Evolutionary conservation across 768 basidiomycete species (phyloP).

Genomic region (Pleurotus giganteus): DNA sequence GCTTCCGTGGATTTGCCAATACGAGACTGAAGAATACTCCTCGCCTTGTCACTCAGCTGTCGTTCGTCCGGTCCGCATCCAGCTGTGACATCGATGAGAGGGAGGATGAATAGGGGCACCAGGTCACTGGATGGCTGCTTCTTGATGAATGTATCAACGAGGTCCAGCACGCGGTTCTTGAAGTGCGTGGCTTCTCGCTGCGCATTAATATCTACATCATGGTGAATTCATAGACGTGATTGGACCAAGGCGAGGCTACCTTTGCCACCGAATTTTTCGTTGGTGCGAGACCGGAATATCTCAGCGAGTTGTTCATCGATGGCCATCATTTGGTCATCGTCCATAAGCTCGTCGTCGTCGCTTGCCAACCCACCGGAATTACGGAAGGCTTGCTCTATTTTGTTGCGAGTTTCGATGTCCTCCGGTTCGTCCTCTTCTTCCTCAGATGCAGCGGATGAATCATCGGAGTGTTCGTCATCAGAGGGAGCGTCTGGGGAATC

Average conservation of each 20-base stretch:
- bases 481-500: constrained; percentile 33
- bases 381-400: constrained; percentile 62
- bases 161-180: constrained; percentile 93
- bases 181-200: constrained; percentile 93
- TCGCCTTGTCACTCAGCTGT: constrained; percentile 87
- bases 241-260: constrained; percentile 37
- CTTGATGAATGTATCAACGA: constrained; percentile 84
- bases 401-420: constrained; percentile 62
- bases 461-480: constrained; percentile 25
- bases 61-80: constrained; percentile 71
- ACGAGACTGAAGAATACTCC: constrained; percentile 71
- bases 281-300: constrained; percentile 71
- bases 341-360: constrained; percentile 72
- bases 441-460: constrained; percentile 23
- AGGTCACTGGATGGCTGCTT: constrained; percentile 75
- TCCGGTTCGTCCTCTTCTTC: constrained; percentile 46
- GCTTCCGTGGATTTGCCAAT: constrained; percentile 73
- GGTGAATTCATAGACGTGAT: not conserved
- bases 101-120: constrained; percentile 63
- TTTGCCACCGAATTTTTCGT: constrained; percentile 62
- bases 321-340: constrained; percentile 98
- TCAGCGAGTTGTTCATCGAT: constrained; percentile 90
- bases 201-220: constrained; percentile 50
- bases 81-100: constrained; percentile 74
- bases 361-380: constrained; percentile 59